phyloP scores from a whole-genome alignment of 2,329 filamentous ascomycete species.

The Cryphonectria naterciae region DNA sequence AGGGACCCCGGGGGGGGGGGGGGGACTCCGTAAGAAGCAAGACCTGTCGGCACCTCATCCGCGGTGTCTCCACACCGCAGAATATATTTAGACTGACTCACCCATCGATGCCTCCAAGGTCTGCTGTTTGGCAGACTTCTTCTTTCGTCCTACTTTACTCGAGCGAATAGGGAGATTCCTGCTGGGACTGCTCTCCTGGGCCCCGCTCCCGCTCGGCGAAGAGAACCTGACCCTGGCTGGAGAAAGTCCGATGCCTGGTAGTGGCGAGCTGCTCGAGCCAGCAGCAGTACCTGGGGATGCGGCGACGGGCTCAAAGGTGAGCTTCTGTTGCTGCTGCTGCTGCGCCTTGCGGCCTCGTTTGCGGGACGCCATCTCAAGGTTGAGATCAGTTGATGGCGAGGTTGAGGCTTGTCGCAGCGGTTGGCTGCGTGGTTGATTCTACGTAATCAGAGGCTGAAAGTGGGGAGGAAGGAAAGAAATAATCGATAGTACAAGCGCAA shows the following conservation, averaged over 20 bases:
- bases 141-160: conserved; percentile 20
- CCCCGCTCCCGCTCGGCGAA: conserved; percentile 20
- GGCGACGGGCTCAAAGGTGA: conserved; percentile 39
- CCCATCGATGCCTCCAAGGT: conserved; percentile 30
- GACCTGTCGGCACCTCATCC: background rate
- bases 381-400: background rate
- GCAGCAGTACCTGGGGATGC: conserved; percentile 13
- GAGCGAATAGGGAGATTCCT: background rate
- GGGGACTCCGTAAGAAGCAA: background rate
- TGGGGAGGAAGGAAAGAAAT: background rate
- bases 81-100: conserved; percentile 14
- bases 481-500: background rate
- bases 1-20: background rate
- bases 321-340: conserved; percentile 39
- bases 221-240: conserved; percentile 37
- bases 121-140: conserved; percentile 29
- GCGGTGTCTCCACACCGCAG: background rate
- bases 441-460: background rate
- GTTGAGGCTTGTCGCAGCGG: background rate
- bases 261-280: conserved; percentile 29
- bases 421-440: background rate
- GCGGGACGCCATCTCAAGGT: conserved; percentile 19
- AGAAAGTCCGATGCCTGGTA: conserved; percentile 30
- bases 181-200: conserved; percentile 15
- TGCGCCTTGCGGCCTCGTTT: conserved; percentile 30